Evolutionary conservation across 169 alveolate species (phyloP).

Genomic region (Cryptosporidium parvum): DNA sequence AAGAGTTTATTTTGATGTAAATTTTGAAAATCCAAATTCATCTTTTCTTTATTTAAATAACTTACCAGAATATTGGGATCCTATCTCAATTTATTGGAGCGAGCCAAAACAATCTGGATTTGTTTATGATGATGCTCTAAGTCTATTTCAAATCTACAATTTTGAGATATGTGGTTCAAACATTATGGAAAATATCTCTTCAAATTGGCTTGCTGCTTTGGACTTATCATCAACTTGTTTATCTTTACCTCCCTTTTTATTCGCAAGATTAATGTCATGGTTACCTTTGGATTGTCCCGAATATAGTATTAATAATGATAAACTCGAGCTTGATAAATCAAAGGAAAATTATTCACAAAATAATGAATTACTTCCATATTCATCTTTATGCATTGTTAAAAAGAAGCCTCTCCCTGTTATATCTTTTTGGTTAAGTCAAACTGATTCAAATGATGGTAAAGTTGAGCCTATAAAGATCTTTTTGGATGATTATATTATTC

Average conservation of each 20-base stretch:
- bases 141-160: constrained; percentile 50
- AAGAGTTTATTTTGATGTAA: constrained; percentile 27
- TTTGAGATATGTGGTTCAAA: constrained; percentile 10
- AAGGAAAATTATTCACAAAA: not conserved
- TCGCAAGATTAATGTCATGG: constrained; percentile 30
- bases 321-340: not conserved
- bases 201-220: constrained; percentile 68
- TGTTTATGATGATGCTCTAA: constrained; percentile 44
- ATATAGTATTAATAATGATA: not conserved
- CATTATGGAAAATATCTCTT: constrained; percentile 10
- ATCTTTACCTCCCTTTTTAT: constrained; percentile 55
- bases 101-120: constrained; percentile 68
- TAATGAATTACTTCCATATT: not conserved
- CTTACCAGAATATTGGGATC: constrained; percentile 23
- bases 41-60: constrained; percentile 28
- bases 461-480: not conserved
- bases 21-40: constrained; percentile 2
- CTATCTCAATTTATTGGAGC: constrained; percentile 37
- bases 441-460: not conserved
- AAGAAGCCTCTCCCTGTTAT: constrained; percentile 39
- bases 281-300: constrained; percentile 45
- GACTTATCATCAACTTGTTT: constrained; percentile 65
- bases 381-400: constrained; percentile 40
- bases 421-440: constrained; percentile 25
- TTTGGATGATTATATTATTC: constrained; percentile 40